Conservation (phyloP, 306 rosid species). For the Potentilla sterilis region DNA sequence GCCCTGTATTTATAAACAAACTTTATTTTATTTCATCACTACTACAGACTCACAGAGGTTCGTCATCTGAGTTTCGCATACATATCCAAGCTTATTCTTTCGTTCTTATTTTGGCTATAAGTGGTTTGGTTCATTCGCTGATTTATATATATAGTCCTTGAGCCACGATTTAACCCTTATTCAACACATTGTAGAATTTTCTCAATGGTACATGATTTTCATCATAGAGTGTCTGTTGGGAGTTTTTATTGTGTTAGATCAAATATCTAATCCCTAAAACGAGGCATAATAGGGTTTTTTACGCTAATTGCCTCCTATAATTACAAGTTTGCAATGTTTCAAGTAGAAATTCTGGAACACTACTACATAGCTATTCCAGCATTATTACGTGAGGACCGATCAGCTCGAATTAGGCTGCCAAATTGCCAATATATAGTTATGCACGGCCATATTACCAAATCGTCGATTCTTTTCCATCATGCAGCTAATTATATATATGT, state of each 20-base stretch:
- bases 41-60: not conserved
- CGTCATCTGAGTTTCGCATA: not conserved
- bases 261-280: not conserved
- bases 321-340: not conserved
- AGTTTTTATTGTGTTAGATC: no score
- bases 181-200: not conserved
- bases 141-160: not conserved
- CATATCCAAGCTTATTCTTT: not conserved
- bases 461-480: not conserved
- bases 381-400: not conserved
- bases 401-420: not conserved
- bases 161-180: not conserved
- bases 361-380: not conserved
- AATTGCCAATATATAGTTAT: not conserved
- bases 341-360: not conserved
- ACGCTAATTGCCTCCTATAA: not conserved
- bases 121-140: not conserved
- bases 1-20: not conserved
- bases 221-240: no score
- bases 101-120: not conserved
- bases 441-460: not conserved
- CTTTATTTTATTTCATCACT: not conserved
- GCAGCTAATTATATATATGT: not conserved
- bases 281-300: not conserved
- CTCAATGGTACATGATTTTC: no score